Conservation (phyloP, 1,139 yeast genomes). For the Hansenula sp. region DNA sequence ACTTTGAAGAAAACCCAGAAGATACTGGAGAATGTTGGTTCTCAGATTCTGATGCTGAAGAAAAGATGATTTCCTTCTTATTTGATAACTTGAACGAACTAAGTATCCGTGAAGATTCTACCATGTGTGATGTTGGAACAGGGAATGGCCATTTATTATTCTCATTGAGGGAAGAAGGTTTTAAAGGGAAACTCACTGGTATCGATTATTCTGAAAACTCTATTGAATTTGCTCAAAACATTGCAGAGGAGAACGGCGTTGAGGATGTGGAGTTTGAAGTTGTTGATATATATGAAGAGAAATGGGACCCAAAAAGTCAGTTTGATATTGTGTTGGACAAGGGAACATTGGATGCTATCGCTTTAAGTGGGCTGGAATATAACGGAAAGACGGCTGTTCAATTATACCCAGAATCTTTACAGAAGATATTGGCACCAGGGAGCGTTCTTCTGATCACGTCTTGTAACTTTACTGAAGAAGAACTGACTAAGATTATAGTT, state of each 20-base stretch:
- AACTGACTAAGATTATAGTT: conserved; percentile 53
- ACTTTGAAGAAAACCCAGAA: conserved; percentile 65
- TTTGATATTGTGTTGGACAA: conserved; percentile 84
- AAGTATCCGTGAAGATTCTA: conserved; percentile 27
- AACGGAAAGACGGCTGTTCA: conserved; percentile 38
- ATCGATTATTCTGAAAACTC: conserved; percentile 84
- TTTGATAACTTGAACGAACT: conserved; percentile 34
- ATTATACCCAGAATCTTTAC: conserved; percentile 61
- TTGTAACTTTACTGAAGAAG: conserved; percentile 89
- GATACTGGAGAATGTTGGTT: conserved; percentile 98
- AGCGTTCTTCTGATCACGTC: conserved; percentile 79
- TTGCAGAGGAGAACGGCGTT: conserved; percentile 40
- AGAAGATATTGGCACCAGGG: conserved; percentile 46
- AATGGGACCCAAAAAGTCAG: conserved; percentile 19
- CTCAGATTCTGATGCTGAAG: conserved; percentile 88
- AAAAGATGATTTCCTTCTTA: conserved; percentile 68
- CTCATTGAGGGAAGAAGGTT: conserved; percentile 59
- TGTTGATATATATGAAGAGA: conserved; percentile 39
- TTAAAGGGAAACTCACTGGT: conserved; percentile 54
- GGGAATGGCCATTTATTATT: conserved; percentile 93
- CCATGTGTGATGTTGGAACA: conserved; percentile 81
- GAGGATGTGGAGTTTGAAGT: conserved; percentile 34
- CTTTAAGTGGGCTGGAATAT: conserved; percentile 61
- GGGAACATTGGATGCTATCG: conserved; percentile 96
- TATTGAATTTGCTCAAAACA: conserved; percentile 62